Evolutionary conservation across 1,284 basidiomycete genomes (phyloP), one percentile per base, ranked within the genome.

Genomic region (Mrakiaceae sp.): DNA sequence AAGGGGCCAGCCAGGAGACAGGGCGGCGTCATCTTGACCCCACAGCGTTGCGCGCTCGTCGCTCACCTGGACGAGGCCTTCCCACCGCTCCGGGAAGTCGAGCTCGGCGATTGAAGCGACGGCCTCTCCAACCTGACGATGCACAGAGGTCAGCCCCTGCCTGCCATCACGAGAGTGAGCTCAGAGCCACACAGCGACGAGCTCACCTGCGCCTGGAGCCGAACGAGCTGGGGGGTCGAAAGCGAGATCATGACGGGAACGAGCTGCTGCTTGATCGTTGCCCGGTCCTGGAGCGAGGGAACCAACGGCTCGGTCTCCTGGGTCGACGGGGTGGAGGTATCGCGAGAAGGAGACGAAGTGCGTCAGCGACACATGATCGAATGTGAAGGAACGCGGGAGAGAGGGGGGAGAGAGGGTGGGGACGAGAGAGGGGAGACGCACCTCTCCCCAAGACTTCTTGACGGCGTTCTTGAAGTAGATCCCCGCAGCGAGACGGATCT

Each of bases 381-480:
- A 59, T 14, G n/a, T 16, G 52, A 10, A 53, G n/a, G 7, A 12
- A 11, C 16, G 52, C 52, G 27, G 27, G 27, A 27, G 27, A 27
- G 27, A 2, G 27, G 27, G 27, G 27, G 27, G 27, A 27, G 27
- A 27, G 27, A 27, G 27, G 27, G 27, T 27, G 27, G 27, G 27
- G 27, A 27, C 27, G 27, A 8, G 42, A 5, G 64, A 64, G 14
- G 6, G 54, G 10, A 39, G 3, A 79, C 83, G 64, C 63, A 90
- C 91, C 79, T 90, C 88, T 58, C 85, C 85, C 92, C 92, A 96
- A 76, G 86, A 82, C 52, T 83, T 78, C 74, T 88, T 91, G 62
- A 90, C 82, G 39, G 86, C 81, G 74, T 95, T 95, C 79, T 95
- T 96, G 69, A 95, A 84, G 76, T 87, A 92, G 56, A 95, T 85